Base-by-base conservation (phyloP, 495 filamentous ascomycete genomes). In the Tuber aestivum region DNA sequence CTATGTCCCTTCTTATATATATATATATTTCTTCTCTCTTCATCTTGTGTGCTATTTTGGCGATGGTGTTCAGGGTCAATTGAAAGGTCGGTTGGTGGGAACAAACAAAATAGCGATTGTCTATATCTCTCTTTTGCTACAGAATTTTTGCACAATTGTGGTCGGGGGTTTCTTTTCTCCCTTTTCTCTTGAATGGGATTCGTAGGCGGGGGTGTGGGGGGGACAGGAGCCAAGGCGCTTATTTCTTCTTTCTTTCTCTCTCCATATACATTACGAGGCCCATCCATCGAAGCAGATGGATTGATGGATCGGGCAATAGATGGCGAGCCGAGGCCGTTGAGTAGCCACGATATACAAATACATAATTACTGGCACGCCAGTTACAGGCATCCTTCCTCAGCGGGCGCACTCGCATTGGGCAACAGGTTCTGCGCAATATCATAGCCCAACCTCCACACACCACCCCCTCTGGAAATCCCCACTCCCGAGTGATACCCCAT, bases 181-280 rank as follows among this genome's bases (percentile, higher is more conserved):
- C 41, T 41, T 69, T 65, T 71, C 38, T 41, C 42, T 72, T 70
- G 41, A 65, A 35, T 35, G 12, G 27, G 27, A 65, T 35, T 65
- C 56, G 56, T 65, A 32, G 27, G 56, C 2, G 12, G 27, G 9
- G 27, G 56, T 16, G 23, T 7, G 50, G 44, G 42, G 56, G 41
- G 42, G 35, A 40, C 68, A 21, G 68, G 50, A 72, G 69, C 56
- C 21, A 32, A 5, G 21, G 23, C 32, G 21, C 27, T 61, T 42
- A 37, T 69, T 56, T 56, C 70, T 56, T 80, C 65, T 76, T 40
- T 20, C 40, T 21, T 65, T 75, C 32, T 71, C 70, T 77, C 38
- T 21, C 44, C 72, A 38, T 72, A 42, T n/a, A 75, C 69, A 70
- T 65, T 75, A 61, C 41, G 75, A 75, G 41, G 76, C 41, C 32